A percentile compares a stretch with the other conserved stretches of the same genome.
Evolutionary conservation across 1,284 basidiomycete genomes (phyloP).

Genomic region (Sanghuangporus weigelae): DNA sequence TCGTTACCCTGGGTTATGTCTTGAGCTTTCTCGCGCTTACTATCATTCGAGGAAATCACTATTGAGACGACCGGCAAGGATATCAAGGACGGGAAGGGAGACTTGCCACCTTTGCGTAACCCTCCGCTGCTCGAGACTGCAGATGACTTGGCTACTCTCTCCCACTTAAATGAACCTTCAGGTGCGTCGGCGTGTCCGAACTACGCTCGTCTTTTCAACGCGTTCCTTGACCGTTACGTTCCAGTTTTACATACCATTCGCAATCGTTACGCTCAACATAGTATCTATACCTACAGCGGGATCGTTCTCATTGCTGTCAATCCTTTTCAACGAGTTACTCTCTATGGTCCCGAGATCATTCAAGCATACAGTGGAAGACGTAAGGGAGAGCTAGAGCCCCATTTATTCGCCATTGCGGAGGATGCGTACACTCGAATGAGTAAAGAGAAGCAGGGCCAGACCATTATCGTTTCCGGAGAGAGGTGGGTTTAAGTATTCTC

Average conservation of each 20-base stretch:
- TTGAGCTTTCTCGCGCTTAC: slow-evolving; percentile 14
- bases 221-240: slow-evolving; percentile 4
- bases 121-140: slow-evolving; percentile 95
- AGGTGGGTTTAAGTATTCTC: slow-evolving; percentile 50
- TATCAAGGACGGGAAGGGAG: slow-evolving; percentile 68
- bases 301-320: slow-evolving; percentile 98
- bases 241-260: slow-evolving; percentile 94
- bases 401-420: slow-evolving; percentile 98
- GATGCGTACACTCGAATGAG: slow-evolving; percentile 99
- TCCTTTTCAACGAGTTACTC: slow-evolving; percentile 91
- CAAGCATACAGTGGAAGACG: slow-evolving; percentile 93
- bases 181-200: slow-evolving; percentile 44
- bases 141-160: slow-evolving; percentile 96
- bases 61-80: slow-evolving; percentile 76
- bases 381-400: slow-evolving; percentile 95
- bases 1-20: slow-evolving; percentile 15
- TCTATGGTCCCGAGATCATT: slow-evolving; percentile 95
- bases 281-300: slow-evolving; percentile 98
- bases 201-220: neutral
- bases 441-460: slow-evolving; percentile 92
- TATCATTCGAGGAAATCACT: slow-evolving; percentile 56
- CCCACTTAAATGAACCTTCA: slow-evolving; percentile 96
- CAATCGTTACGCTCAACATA: slow-evolving; percentile 94
- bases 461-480: slow-evolving; percentile 98
- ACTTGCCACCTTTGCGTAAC: slow-evolving; percentile 91